Evolutionary conservation across 441 rosid species (phyloP).

Genomic region (Syzygium malaccense): DNA sequence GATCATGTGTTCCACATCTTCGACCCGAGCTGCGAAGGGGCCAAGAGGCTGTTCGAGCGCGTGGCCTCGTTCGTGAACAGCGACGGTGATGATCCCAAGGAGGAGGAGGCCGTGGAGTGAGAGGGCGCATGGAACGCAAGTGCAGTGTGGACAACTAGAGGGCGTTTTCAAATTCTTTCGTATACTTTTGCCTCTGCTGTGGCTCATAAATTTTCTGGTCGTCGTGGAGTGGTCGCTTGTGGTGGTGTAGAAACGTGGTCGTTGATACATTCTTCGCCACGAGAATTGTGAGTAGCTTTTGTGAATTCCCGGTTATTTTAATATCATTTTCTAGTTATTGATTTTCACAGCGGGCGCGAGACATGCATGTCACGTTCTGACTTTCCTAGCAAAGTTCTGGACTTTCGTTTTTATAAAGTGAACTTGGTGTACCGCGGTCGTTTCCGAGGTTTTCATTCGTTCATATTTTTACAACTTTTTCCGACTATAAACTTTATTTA

Average conservation of each 20-base stretch:
- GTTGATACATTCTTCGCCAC: neutral
- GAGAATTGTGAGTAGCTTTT: neutral
- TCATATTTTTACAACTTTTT: neutral
- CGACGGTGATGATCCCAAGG: neutral
- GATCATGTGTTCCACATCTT: conserved; percentile 74
- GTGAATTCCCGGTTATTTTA: neutral
- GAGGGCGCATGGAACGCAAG: neutral
- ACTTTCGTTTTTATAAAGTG: too few relatives aligned
- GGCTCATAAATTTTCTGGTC: neutral
- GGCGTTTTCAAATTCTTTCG: neutral
- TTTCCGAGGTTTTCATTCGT: neutral
- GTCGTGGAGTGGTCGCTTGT: neutral
- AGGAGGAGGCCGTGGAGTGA: neutral
- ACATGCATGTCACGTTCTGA: neutral
- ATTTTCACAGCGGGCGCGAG: neutral
- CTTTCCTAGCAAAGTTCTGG: neutral
- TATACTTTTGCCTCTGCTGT: neutral
- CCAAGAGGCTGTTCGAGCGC: conserved; percentile 28
- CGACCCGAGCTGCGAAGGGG: conserved; percentile 41
- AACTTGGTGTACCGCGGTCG: neutral
- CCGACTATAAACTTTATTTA: neutral
- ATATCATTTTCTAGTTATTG: neutral
- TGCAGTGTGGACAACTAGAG: neutral
- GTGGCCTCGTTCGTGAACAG: conserved; percentile 47
- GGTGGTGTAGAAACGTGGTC: neutral